Conservation (phyloP, 306 rosid genomes). For the Glycine tomentella region DNA sequence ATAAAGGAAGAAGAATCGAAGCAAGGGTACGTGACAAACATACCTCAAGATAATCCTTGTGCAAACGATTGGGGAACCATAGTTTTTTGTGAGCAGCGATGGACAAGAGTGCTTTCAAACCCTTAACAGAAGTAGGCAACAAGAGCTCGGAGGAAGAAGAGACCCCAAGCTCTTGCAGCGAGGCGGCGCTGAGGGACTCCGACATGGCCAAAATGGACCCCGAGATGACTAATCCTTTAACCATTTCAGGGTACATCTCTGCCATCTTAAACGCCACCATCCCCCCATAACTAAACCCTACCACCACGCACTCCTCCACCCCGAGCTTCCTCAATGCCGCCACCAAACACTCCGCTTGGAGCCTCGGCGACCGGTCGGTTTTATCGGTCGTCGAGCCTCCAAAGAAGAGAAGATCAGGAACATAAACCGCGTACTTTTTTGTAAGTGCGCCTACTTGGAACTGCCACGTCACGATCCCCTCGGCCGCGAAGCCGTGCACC, state of each 20-base stretch:
- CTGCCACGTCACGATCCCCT: slow-evolving; percentile 93
- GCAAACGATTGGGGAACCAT: slow-evolving; percentile 77
- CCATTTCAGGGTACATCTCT: slow-evolving; percentile 67
- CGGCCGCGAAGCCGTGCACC: slow-evolving; percentile 82
- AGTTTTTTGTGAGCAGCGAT: slow-evolving; percentile 74
- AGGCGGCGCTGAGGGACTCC: slow-evolving; percentile 48
- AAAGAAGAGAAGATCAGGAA: slow-evolving; percentile 85
- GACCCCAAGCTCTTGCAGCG: slow-evolving; percentile 68
- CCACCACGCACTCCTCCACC: slow-evolving; percentile 67
- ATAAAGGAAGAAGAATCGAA: too few species aligned
- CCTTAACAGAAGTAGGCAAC: slow-evolving; percentile 75
- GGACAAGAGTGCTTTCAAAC: slow-evolving; percentile 72
- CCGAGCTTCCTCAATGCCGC: slow-evolving; percentile 73
- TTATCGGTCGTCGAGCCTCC: slow-evolving; percentile 70
- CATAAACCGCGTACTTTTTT: slow-evolving; percentile 75
- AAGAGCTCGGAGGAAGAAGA: slow-evolving; percentile 77
- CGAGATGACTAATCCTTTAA: slow-evolving; percentile 59
- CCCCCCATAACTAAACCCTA: slow-evolving; percentile 91
- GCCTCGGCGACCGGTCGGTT: slow-evolving; percentile 59
- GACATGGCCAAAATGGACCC: slow-evolving; percentile 88
- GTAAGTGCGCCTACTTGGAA: slow-evolving; percentile 79
- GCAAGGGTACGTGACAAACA: not conserved
- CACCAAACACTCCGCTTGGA: slow-evolving; percentile 80
- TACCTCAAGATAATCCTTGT: slow-evolving; percentile 80
- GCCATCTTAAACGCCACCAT: slow-evolving; percentile 89